Base-by-base conservation (phyloP, 805 yeast genomes). In the Helenozyma rhizophorensis region DNA sequence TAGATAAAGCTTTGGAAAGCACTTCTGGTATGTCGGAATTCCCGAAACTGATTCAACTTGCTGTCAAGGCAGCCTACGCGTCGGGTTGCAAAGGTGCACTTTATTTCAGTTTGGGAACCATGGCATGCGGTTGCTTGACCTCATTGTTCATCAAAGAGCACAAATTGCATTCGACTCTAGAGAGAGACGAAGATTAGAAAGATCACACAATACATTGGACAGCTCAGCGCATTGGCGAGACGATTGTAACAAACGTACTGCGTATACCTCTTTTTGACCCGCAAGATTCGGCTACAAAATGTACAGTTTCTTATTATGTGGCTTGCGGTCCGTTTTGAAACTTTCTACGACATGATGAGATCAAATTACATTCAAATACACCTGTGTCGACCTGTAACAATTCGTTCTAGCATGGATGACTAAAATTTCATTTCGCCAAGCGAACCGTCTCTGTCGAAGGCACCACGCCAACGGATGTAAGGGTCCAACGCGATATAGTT, bases 401-500 rank as follows among this genome's bases (percentile, higher is more conserved):
- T n/a, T n/a, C n/a, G n/a, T n/a, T n/a, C n/a, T n/a, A n/a, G n/a
- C 21, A 19, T 25, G 16, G 11, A 27, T 9, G 21, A 22, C 17
- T 29, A 45, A 13, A 43, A 27, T 6, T 40, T 25, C 13, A 43
- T n/a, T 8, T 22, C 25, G 9, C 38, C 36, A 16, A 45, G 27
- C 7, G 46, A 33, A 8, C 47, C 48, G 27, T 43, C 40, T 31
- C 50, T 34, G 34, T 45, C 50, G 33, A 32, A 45, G 13, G 36
- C 36, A 10, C 48, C 47, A 10, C 47, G 30, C 29, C 39, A 28
- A 9, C 50, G 42, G 24, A 41, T 26, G 32, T 45, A 45, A 10
- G 50, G 50, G 32, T 45, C 97, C 36, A 85, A 60, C 28, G 60
- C 51, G 52, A 74, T 68, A 60, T 82, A 89, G 54, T 83, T 84